phyloP scores from a whole-genome alignment of 257 asterid genomes.

The Parsonsia alboflavescens region DNA sequence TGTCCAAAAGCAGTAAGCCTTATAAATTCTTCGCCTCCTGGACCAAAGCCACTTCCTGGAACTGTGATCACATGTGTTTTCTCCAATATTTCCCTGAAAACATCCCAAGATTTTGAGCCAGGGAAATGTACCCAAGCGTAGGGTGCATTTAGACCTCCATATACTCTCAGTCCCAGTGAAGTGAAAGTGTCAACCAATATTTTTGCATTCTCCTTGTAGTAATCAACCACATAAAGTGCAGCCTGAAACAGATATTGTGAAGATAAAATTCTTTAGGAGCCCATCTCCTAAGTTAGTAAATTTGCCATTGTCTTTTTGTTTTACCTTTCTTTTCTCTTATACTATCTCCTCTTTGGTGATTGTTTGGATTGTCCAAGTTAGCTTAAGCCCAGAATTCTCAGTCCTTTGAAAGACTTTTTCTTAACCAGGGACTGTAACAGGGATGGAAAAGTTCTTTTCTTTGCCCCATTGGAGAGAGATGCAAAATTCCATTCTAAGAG shows the following conservation, averaged over 20 bases:
- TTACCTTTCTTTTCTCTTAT: not conserved
- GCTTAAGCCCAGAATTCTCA: not conserved
- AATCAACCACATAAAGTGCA: constrained; percentile 42
- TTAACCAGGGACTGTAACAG: not conserved
- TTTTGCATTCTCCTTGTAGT: constrained; percentile 70
- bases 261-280: not conserved
- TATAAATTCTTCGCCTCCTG: constrained; percentile 76
- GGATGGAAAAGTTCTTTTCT: not conserved
- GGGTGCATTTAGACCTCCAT: constrained; percentile 84
- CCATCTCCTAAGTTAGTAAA: not conserved
- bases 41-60: constrained; percentile 94
- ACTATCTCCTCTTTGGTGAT: not conserved
- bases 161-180: constrained; percentile 53
- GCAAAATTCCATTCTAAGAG: not conserved
- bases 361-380: not conserved
- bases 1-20: constrained; percentile 80
- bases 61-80: constrained; percentile 72
- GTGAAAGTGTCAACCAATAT: constrained; percentile 62
- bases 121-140: constrained; percentile 93
- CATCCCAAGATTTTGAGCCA: constrained; percentile 77
- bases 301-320: too few relatives aligned
- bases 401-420: not conserved
- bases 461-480: not conserved
- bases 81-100: constrained; percentile 65
- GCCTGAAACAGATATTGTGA: constrained; percentile 30